phyloP scores from a whole-genome alignment of 768 basidiomycete genomes.

The Holtermannia corniformis region DNA sequence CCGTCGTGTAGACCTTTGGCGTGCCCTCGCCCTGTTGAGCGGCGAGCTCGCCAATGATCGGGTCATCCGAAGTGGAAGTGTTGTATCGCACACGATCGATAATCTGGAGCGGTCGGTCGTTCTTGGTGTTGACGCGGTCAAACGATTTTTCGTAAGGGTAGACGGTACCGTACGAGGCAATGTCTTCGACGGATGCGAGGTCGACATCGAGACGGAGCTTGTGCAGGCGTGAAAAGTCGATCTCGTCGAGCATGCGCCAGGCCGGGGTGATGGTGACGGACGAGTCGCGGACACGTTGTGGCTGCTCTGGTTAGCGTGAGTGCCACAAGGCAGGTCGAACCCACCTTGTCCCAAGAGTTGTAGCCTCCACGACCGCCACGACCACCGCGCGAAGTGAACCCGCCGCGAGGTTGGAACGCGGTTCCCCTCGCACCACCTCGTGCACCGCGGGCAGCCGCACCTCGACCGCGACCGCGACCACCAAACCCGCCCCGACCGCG shows the following conservation, averaged over 20 bases:
- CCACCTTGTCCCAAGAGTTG: slow-evolving; percentile 88
- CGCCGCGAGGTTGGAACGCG: slow-evolving; percentile 16
- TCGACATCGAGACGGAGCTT: slow-evolving; percentile 93
- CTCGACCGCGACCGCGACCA: slow-evolving; percentile 8
- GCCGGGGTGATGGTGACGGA: slow-evolving; percentile 84
- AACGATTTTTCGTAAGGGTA: slow-evolving; percentile 89
- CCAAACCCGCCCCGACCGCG: slow-evolving; percentile 16
- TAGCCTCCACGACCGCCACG: slow-evolving; percentile 43
- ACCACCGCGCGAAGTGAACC: slow-evolving; percentile 21
- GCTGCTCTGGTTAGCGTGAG: slow-evolving; percentile 6
- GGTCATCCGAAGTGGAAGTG: slow-evolving; percentile 94
- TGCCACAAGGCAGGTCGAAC: slow-evolving; percentile 11
- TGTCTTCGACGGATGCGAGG: slow-evolving; percentile 58
- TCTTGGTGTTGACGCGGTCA: slow-evolving; percentile 90
- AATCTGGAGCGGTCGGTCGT: slow-evolving; percentile 78
- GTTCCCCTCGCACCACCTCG: slow-evolving; percentile 25
- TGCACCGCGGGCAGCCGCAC: slow-evolving; percentile 50
- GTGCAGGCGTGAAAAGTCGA: slow-evolving; percentile 83
- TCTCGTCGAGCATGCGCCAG: slow-evolving; percentile 94
- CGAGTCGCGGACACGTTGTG: slow-evolving; percentile 80
- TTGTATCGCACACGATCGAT: slow-evolving; percentile 95
- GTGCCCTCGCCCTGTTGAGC: slow-evolving; percentile 42
- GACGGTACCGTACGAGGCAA: slow-evolving; percentile 65
- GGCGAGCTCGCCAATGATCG: slow-evolving; percentile 79
- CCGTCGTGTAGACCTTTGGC: slow-evolving; percentile 74